phyloP scores from a whole-genome alignment of 2,329 filamentous ascomycete species.

The Colletotrichum tanaceti region DNA sequence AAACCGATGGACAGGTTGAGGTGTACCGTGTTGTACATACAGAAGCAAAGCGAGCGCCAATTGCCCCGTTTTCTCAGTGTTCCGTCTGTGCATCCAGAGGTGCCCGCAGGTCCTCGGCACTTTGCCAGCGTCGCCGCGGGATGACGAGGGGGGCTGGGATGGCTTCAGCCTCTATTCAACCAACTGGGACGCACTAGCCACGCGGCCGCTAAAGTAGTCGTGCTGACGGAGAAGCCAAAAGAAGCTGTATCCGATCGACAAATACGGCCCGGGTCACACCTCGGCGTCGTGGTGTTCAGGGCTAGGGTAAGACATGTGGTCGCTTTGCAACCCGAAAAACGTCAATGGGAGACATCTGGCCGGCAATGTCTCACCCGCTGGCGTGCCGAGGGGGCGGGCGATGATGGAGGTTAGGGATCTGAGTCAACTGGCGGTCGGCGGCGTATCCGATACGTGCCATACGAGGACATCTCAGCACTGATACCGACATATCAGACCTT shows the following conservation, averaged over 20 bases:
- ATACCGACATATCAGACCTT: conserved; percentile 3
- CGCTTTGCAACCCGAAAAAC: conserved; percentile 19
- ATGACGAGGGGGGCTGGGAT: conserved; percentile 11
- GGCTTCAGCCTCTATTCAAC: not conserved
- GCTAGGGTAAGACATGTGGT: conserved; percentile 14
- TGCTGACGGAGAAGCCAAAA: conserved; percentile 6
- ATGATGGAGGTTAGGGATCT: conserved; percentile 31
- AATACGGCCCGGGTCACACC: not conserved
- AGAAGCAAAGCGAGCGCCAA: not conserved
- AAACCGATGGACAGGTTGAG: not conserved
- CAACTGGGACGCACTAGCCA: conserved; percentile 26
- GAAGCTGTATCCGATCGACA: not conserved
- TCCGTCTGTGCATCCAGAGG: conserved; percentile 11
- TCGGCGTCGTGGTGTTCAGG: conserved; percentile 6
- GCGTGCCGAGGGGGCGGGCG: conserved; percentile 27
- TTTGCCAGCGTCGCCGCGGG: conserved; percentile 15
- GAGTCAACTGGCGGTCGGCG: conserved; percentile 35
- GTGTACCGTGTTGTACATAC: conserved; percentile 14
- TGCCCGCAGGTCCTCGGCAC: conserved; percentile 26
- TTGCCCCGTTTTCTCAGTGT: not conserved
- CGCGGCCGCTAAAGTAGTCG: not conserved
- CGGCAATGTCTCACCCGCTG: conserved; percentile 30
- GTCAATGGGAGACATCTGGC: conserved; percentile 21
- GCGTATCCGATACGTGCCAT: conserved; percentile 32
- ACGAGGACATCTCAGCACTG: conserved; percentile 2